Evolutionary conservation across 2,329 filamentous ascomycete genomes (phyloP).

Genomic region (Cladosporium sp.): DNA sequence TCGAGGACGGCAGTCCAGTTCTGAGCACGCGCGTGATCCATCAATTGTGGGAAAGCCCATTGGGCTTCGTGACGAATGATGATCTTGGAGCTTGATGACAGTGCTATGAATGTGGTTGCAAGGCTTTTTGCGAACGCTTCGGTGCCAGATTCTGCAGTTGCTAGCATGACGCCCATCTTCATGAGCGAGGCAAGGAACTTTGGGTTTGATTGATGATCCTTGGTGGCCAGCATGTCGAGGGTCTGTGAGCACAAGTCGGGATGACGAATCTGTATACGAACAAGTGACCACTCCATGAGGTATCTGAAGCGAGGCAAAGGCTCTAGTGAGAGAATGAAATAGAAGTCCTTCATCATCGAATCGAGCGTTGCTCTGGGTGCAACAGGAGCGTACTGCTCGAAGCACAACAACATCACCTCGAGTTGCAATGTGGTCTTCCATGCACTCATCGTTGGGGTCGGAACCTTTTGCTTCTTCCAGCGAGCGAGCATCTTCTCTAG

Average conservation of each 20-base stretch:
- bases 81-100: constrained; percentile 47
- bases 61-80: constrained; percentile 52
- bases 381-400: constrained; percentile 30
- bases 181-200: constrained; percentile 46
- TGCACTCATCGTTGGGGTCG: constrained; percentile 41
- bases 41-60: constrained; percentile 44
- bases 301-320: constrained; percentile 46
- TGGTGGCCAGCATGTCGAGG: constrained; percentile 33
- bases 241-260: constrained; percentile 31
- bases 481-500: constrained; percentile 29
- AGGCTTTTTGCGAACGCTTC: constrained; percentile 38
- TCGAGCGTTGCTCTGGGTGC: constrained; percentile 16
- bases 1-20: constrained; percentile 35
- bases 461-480: constrained; percentile 41
- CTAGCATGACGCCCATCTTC: constrained; percentile 43
- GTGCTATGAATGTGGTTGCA: constrained; percentile 39
- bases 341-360: constrained; percentile 35
- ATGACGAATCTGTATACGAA: constrained; percentile 37
- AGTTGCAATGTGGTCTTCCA: constrained; percentile 49
- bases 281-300: constrained; percentile 46
- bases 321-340: constrained; percentile 41
- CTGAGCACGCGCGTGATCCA: constrained; percentile 35
- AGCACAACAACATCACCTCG: constrained; percentile 42
- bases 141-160: constrained; percentile 33
- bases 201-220: constrained; percentile 45